phyloP scores from a whole-genome alignment of 2,329 filamentous ascomycete genomes.

The Alternaria sp. region DNA sequence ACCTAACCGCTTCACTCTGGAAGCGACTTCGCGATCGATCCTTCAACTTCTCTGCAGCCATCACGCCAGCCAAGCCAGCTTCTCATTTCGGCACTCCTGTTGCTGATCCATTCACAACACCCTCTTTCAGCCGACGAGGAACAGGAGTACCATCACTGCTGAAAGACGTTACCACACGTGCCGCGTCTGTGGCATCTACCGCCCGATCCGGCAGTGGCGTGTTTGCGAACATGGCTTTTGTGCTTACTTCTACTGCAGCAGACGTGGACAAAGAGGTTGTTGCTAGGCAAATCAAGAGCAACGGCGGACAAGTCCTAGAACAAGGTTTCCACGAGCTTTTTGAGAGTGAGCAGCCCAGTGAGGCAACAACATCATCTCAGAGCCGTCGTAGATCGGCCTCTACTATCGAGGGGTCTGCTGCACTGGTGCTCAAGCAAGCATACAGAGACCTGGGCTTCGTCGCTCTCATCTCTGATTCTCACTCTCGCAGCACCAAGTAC shows the following conservation, averaged over 20 bases:
- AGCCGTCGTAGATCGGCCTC: constrained; percentile 19
- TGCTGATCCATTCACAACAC: constrained; percentile 52
- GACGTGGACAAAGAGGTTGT: constrained; percentile 64
- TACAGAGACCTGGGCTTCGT: constrained; percentile 73
- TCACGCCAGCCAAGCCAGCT: constrained; percentile 23
- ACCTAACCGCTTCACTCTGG: constrained; percentile 55
- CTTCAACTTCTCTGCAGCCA: constrained; percentile 37
- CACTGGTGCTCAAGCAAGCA: constrained; percentile 62
- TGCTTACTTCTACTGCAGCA: constrained; percentile 71
- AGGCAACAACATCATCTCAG: constrained; percentile 25
- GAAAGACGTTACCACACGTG: constrained; percentile 33
- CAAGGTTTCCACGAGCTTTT: constrained; percentile 86
- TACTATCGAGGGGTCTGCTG: constrained; percentile 16
- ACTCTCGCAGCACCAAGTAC: constrained; percentile 88
- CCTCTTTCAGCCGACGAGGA: constrained; percentile 57
- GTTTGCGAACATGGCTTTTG: constrained; percentile 86
- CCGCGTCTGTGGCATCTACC: constrained; percentile 38
- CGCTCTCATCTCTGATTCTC: constrained; percentile 82
- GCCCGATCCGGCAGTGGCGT: constrained; percentile 52
- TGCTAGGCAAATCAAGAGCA: constrained; percentile 67
- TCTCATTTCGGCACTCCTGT: constrained; percentile 35
- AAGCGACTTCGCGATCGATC: constrained; percentile 47
- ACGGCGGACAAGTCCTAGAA: constrained; percentile 75
- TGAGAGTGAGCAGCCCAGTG: constrained; percentile 50
- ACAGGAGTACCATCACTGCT: constrained; percentile 32